Conservation (phyloP, 805 yeast species). For the Wickerhamomyces chambardii region DNA sequence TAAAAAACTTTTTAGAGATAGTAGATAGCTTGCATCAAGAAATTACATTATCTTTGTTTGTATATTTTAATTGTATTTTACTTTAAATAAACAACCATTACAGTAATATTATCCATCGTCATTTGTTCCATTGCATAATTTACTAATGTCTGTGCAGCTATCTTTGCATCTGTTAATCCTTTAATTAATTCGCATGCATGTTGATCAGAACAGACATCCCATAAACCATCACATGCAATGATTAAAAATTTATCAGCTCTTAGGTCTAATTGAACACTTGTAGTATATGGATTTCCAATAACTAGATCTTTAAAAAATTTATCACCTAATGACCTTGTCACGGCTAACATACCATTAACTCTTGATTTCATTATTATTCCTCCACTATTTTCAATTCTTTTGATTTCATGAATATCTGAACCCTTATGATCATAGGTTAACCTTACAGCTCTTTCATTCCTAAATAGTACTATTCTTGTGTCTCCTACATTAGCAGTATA, state of each 20-base stretch:
- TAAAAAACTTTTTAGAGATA: too few species aligned
- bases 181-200: constrained; percentile 70
- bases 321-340: constrained; percentile 90
- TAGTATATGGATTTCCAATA: constrained; percentile 86
- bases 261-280: constrained; percentile 62
- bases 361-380: constrained; percentile 86
- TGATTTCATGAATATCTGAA: constrained; percentile 67
- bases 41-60: too few species aligned
- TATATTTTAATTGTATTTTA: constrained; percentile 1
- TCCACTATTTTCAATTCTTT: constrained; percentile 68
- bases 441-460: constrained; percentile 69
- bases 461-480: constrained; percentile 70
- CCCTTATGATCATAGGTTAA: constrained; percentile 93
- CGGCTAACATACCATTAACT: constrained; percentile 94
- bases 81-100: constrained; percentile 61
- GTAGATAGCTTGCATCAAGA: too few species aligned
- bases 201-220: constrained; percentile 90
- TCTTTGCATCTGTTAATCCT: constrained; percentile 44
- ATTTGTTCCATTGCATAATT: constrained; percentile 66
- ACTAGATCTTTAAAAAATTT: constrained; percentile 86
- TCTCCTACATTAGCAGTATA: constrained; percentile 97
- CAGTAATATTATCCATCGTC: constrained; percentile 89
- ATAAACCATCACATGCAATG: constrained; percentile 91
- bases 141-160: constrained; percentile 61
- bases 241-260: constrained; percentile 69